Conservation (phyloP, 2,329 filamentous ascomycete species). For the Trichoderma sp. region DNA sequence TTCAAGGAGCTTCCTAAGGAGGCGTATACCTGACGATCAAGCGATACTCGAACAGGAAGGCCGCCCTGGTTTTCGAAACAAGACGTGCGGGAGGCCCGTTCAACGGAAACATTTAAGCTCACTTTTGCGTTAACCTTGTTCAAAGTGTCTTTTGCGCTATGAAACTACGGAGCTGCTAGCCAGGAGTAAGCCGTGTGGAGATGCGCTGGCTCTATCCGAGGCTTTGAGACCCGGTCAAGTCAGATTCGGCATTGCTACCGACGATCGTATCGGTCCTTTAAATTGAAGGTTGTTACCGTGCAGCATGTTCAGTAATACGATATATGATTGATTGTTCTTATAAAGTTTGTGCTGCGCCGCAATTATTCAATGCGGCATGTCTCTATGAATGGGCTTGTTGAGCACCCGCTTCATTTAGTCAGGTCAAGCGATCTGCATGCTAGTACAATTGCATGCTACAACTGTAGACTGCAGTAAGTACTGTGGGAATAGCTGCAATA, state of each 20-base stretch:
- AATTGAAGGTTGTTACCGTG: background rate
- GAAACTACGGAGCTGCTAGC: background rate
- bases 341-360: background rate
- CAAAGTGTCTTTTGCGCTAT: background rate
- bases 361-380: background rate
- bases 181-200: background rate
- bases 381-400: too few relatives aligned
- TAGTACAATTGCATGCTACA: too few relatives aligned
- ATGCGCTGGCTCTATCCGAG: background rate
- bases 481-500: too few relatives aligned
- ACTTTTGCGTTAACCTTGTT: conserved; percentile 2
- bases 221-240: background rate
- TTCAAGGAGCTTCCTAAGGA: background rate
- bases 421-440: too few relatives aligned
- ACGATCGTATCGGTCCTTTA: conserved; percentile 8
- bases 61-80: background rate
- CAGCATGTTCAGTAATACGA: background rate
- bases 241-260: background rate
- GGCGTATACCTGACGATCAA: background rate
- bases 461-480: too few relatives aligned
- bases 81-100: background rate
- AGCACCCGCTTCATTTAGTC: too few relatives aligned
- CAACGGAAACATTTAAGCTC: background rate
- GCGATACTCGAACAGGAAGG: conserved; percentile 11
- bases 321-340: background rate